A percentile compares a stretch with the other conserved stretches of the same genome.
These are phyloP conservation scores for Colletotrichum horii DNA, from an alignment of 2,329 filamentous ascomycete species.

Conservation along the genomic window DNA sequence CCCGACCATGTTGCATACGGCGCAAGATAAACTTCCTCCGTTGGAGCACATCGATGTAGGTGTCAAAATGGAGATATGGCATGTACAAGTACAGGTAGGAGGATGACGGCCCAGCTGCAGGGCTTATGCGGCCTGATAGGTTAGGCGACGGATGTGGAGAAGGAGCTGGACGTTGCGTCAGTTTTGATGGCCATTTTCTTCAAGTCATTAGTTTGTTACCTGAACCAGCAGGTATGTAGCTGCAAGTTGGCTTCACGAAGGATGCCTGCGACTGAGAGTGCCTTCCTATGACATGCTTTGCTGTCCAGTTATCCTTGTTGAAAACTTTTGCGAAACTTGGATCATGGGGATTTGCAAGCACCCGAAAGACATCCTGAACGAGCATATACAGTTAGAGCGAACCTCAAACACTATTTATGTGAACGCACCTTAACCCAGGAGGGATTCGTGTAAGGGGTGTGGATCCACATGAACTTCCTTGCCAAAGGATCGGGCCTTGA, in stretches of 20 bases:
- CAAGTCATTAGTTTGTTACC: neutral
- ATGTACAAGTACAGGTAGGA: constrained; percentile 56
- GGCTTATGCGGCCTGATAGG: constrained; percentile 5
- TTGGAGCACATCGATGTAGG: constrained; percentile 61
- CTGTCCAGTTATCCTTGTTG: constrained; percentile 53
- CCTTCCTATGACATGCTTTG: constrained; percentile 51
- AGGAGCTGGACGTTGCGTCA: constrained; percentile 36
- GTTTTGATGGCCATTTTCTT: accelerated
- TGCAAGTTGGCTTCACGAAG: constrained; percentile 54
- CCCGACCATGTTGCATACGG: constrained; percentile 57
- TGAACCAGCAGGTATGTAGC: constrained; percentile 42
- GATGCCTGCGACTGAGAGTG: constrained; percentile 56
- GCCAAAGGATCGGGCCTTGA: constrained; percentile 39
- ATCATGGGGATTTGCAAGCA: neutral
- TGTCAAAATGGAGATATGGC: constrained; percentile 70
- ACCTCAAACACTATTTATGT: neutral
- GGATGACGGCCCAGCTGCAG: constrained; percentile 13
- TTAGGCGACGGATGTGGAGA: constrained; percentile 31
- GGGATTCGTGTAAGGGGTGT: constrained; percentile 62
- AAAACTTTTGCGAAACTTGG: constrained; percentile 40
- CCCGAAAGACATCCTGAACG: neutral
- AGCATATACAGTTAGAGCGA: neutral
- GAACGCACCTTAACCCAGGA: constrained; percentile 58
- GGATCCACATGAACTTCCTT: constrained; percentile 63
- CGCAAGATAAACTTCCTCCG: constrained; percentile 60